A percentile compares a stretch with the other conserved stretches of the same genome.
These are phyloP conservation scores for Hibiscus trionum DNA, from an alignment of 345 rosid genomes.

Conservation along the genomic window DNA sequence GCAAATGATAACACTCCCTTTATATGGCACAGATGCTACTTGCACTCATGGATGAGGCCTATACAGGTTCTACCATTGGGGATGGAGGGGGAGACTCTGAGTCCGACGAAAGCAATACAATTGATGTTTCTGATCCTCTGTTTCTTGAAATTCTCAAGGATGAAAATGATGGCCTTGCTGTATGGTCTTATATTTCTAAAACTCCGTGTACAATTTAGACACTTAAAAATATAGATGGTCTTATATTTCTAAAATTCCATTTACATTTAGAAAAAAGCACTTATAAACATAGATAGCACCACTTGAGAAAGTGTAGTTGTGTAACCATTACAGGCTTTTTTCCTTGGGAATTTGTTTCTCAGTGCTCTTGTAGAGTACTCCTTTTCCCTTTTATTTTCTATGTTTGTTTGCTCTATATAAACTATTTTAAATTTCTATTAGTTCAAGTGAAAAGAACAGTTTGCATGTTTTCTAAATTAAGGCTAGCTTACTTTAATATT, in stretches of 20 bases:
- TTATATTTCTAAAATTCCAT: neutral
- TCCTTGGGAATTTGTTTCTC: neutral
- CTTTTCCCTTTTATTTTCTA: too few species aligned
- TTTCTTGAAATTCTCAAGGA: too few species aligned
- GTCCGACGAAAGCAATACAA: conserved; percentile 74
- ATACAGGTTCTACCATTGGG: conserved; percentile 89
- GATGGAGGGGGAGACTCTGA: conserved; percentile 88
- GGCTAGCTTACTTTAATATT: neutral
- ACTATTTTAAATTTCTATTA: neutral
- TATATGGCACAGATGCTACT: conserved; percentile 72
- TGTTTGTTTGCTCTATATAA: neutral
- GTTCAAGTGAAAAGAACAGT: neutral
- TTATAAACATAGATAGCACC: neutral
- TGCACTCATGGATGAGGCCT: conserved; percentile 99
- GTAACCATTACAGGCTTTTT: neutral
- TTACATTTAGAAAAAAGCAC: neutral
- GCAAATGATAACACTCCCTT: neutral
- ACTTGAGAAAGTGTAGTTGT: neutral
- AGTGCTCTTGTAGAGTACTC: neutral
- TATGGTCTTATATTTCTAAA: conserved; percentile 27
- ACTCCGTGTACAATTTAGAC: too few species aligned
- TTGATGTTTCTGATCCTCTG: conserved; percentile 77
- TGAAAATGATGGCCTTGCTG: conserved; percentile 96
- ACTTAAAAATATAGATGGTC: conserved; percentile 24
- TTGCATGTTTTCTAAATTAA: neutral